Conservation (phyloP, 805 yeast genomes). For the Hanseniaspora mollemarum region DNA sequence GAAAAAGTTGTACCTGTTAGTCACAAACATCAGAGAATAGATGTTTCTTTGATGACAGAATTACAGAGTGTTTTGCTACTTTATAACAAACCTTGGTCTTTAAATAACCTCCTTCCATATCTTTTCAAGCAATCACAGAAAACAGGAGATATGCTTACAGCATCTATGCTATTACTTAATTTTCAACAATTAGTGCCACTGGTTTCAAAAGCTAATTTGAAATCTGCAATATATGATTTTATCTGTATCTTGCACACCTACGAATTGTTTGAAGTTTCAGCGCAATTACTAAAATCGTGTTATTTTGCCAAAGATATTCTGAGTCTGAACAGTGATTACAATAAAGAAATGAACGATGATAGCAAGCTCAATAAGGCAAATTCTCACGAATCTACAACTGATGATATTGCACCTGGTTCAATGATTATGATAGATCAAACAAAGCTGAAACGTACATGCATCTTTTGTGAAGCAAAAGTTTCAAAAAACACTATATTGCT, state of each 20-base stretch:
- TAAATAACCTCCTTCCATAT: constrained; percentile 25
- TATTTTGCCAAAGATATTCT: constrained; percentile 22
- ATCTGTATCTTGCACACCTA: constrained; percentile 26
- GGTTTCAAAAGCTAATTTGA: constrained; percentile 24
- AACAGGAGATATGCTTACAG: constrained; percentile 26
- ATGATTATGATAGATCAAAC: not conserved
- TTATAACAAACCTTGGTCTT: constrained; percentile 25
- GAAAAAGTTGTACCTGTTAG: not conserved
- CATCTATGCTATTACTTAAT: constrained; percentile 24
- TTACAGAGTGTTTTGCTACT: constrained; percentile 14
- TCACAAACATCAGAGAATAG: no score
- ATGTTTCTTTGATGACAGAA: constrained; percentile 15
- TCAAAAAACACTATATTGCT: constrained; percentile 53
- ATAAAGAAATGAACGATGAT: constrained; percentile 22
- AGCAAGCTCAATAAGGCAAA: constrained; percentile 19
- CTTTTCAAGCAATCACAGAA: constrained; percentile 27
- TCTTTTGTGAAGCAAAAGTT: constrained; percentile 65
- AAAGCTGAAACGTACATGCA: constrained; percentile 39
- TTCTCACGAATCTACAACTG: not conserved
- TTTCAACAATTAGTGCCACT: constrained; percentile 27
- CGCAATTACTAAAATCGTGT: constrained; percentile 28
- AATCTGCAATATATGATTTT: constrained; percentile 26
- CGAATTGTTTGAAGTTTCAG: constrained; percentile 29
- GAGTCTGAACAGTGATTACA: constrained; percentile 7
- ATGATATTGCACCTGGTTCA: not conserved